Conservation (phyloP, 2,329 filamentous ascomycete species). For the Pezicula neosporulosa region DNA sequence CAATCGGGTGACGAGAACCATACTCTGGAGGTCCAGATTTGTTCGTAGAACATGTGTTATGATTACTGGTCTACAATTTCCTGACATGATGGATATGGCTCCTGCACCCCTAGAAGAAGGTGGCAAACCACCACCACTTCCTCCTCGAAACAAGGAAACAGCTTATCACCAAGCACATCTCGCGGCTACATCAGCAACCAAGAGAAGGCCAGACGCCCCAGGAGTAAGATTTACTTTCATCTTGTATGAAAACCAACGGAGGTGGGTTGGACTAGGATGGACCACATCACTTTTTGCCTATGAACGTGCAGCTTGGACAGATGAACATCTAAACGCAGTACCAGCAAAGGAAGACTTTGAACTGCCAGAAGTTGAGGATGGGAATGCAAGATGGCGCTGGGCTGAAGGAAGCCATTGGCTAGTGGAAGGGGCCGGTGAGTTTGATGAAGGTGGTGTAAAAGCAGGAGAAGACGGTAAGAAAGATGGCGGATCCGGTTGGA, state of each 20-base stretch:
- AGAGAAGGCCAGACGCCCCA: constrained; percentile 51
- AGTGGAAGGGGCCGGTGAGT: constrained; percentile 70
- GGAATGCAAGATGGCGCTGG: constrained; percentile 72
- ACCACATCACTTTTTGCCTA: constrained; percentile 88
- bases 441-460: constrained; percentile 37
- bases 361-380: constrained; percentile 63
- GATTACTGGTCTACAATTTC: constrained; percentile 78
- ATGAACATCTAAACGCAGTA: constrained; percentile 85
- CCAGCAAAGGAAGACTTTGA: constrained; percentile 71
- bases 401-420: constrained; percentile 82
- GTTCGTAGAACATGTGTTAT: constrained; percentile 67
- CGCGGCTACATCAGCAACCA: constrained; percentile 25
- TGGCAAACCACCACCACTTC: constrained; percentile 27
- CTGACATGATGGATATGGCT: constrained; percentile 37
- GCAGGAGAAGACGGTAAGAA: constrained; percentile 28
- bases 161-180: constrained; percentile 11
- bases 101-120: constrained; percentile 16
- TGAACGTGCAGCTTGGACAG: constrained; percentile 88
- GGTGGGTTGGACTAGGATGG: constrained; percentile 95
- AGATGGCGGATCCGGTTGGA: constrained; percentile 71
- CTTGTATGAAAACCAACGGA: constrained; percentile 91
- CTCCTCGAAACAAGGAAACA: constrained; percentile 20
- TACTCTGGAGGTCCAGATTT: constrained; percentile 83
- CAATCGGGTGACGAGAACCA: constrained; percentile 76
- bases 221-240: constrained; percentile 96